Evolutionary conservation across 1,284 basidiomycete genomes (phyloP), one percentile per base, ranked within the genome.

Genomic region (Malassezia furfur): DNA sequence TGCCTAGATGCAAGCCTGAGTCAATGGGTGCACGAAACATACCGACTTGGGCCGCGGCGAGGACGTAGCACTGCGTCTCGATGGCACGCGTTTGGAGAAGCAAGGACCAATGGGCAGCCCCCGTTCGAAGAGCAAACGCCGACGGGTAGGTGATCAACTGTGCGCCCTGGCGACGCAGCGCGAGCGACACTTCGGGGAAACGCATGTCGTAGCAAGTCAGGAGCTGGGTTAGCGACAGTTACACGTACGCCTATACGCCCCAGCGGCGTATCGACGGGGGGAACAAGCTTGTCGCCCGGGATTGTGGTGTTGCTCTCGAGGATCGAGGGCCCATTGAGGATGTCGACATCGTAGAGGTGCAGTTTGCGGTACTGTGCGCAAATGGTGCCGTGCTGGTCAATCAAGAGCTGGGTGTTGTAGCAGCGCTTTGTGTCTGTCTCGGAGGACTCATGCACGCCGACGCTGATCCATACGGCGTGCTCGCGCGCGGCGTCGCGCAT

Each of bases 141-240:
- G 76, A 76, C 0, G 80, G 80, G 59, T 79, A 79, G 0, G 77
- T 75, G 14, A 81, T 58, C n/a, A 80, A 58, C 5, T 79, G 67
- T 0, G 79, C 79, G 0, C 79, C 79, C 31, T 71, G 64, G 12
- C 76, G 54, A 0, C 78, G 70, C 8, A 80, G 63, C 2, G 76
- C 66, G 5, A 78, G 64, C 1, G 77, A 75, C 0, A 76, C 71
- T 60, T 80, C 79, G 1, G 79, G 79, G 53, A 80, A 80, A 0
- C 79, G 72, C 19, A 80, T 63, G 60, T 81, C 80, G 67, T 80
- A 81, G 70, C 80, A 81, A 6, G 79, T 80, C 55, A 79, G 68
- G n/a, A 80, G 61, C 9, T 78, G 76, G 35, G 28, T 37, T 4
- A 52, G 38, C 15, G 36, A 32, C 21, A n/a, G 15, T 37, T 15